Conservation (phyloP, 345 rosid genomes). For the Aquilaria malaccensis region DNA sequence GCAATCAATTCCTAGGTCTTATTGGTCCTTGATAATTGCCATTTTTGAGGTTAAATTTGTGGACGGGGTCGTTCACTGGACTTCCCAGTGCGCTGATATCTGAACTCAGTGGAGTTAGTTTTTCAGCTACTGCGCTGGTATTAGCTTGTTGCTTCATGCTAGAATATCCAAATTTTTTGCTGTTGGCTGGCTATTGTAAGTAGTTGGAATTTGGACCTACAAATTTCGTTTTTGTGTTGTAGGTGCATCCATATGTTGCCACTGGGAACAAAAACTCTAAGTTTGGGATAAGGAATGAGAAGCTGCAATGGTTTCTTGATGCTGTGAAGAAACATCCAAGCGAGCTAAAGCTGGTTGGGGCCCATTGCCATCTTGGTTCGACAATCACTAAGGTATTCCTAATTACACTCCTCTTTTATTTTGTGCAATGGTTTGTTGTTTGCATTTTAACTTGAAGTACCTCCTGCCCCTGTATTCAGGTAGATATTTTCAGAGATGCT, state of each 20-base stretch:
- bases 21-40: too few relatives aligned
- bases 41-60: too few relatives aligned
- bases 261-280: slow-evolving; percentile 98
- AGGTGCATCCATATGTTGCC: slow-evolving; percentile 99
- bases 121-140: too few relatives aligned
- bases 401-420: background rate
- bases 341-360: slow-evolving; percentile 93
- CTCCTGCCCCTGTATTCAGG: slow-evolving; percentile 36
- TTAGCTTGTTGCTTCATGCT: too few relatives aligned
- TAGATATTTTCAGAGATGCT: slow-evolving; percentile 94
- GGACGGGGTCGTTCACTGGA: too few relatives aligned
- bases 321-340: slow-evolving; percentile 79
- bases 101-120: too few relatives aligned
- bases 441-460: slow-evolving; percentile 10
- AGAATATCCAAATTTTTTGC: too few relatives aligned
- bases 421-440: background rate
- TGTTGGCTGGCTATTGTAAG: too few relatives aligned
- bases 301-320: slow-evolving; percentile 98
- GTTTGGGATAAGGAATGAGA: slow-evolving; percentile 98
- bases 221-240: background rate
- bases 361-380: slow-evolving; percentile 97
- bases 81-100: too few relatives aligned
- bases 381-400: slow-evolving; percentile 83
- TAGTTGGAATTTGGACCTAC: too few relatives aligned
- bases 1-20: too few relatives aligned